A percentile compares a stretch with the other conserved stretches of the same genome.
Conservation (phyloP, 345 rosid genomes). For the Triadica sebifera region DNA sequence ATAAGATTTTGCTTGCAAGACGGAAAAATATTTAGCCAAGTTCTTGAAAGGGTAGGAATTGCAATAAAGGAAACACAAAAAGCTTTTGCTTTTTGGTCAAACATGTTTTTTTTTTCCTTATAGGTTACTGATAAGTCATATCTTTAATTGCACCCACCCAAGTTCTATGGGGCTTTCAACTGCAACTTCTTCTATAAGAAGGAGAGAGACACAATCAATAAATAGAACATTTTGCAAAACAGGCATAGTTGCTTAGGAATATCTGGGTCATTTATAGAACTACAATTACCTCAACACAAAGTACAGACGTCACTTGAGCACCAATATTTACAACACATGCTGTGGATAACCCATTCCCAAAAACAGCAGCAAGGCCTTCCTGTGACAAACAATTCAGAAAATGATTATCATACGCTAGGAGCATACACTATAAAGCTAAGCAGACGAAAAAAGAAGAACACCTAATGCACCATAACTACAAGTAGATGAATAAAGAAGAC, state of each 20-base stretch:
- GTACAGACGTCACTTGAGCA: conserved; percentile 78
- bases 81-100: not conserved
- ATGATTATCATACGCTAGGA: conserved; percentile 8
- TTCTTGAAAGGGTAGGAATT: not conserved
- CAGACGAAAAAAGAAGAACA: not conserved
- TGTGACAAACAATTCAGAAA: conserved; percentile 25
- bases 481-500: conserved; percentile 1
- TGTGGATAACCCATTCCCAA: conserved; percentile 90
- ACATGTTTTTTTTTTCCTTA: not conserved
- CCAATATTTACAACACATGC: conserved; percentile 91
- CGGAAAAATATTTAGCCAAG: not conserved
- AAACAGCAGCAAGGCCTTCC: conserved; percentile 93
- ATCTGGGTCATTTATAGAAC: not conserved
- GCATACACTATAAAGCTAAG: not conserved
- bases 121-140: not conserved
- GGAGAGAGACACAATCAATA: not conserved
- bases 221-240: not conserved
- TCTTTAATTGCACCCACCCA: conserved; percentile 4
- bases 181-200: not conserved
- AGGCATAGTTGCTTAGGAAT: not conserved
- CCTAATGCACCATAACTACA: not conserved
- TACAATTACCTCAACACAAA: conserved; percentile 78
- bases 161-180: not conserved
- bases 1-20: not conserved
- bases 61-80: not conserved